Conservation (phyloP, 108 stramenopile genomes). For the Schizochytrium sp. region DNA sequence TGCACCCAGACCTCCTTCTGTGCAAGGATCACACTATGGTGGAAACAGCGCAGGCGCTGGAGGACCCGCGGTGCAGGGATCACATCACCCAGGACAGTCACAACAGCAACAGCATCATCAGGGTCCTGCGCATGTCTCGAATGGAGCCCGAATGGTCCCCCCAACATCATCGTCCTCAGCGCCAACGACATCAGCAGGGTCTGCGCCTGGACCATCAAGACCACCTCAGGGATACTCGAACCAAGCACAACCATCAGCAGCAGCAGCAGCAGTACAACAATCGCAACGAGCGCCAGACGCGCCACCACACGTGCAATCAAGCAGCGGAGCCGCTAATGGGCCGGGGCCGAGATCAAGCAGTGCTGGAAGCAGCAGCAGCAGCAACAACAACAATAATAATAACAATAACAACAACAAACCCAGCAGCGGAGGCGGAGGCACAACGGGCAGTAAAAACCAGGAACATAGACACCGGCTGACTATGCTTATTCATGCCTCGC, state of each 20-base stretch:
- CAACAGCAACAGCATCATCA: constrained; percentile 9
- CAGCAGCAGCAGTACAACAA: too few species aligned
- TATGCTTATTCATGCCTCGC: neutral
- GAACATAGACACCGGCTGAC: neutral
- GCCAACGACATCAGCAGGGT: neutral
- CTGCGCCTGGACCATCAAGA: neutral
- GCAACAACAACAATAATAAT: neutral
- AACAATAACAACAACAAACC: neutral
- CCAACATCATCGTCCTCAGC: neutral
- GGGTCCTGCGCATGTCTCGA: neutral
- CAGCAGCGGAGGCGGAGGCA: too few species aligned
- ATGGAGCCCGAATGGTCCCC: neutral
- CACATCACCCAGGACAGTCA: neutral
- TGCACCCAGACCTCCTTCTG: neutral
- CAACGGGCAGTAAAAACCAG: too few species aligned
- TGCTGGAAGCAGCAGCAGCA: neutral
- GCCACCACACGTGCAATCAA: neutral
- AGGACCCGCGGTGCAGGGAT: neutral
- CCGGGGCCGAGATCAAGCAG: neutral
- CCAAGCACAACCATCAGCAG: neutral
- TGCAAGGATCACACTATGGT: too few species aligned
- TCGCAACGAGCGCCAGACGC: neutral
- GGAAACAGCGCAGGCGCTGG: neutral
- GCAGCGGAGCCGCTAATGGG: neutral
- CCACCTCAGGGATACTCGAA: neutral